Evolutionary conservation across 352 stramenopile species (phyloP).

Genomic region (Halophytophthora polymorphica): DNA sequence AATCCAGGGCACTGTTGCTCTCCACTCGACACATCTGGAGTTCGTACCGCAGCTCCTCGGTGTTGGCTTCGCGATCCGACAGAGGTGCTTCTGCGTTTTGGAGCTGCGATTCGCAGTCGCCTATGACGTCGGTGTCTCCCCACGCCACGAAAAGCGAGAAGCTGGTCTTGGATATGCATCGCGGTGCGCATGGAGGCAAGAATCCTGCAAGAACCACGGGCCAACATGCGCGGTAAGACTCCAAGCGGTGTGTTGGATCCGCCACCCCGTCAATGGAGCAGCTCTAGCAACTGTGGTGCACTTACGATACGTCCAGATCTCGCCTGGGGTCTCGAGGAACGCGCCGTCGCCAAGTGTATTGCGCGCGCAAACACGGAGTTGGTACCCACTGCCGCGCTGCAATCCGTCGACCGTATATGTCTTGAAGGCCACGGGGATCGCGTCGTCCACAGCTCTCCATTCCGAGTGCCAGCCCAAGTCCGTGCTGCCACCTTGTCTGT

Average conservation of each 20-base stretch:
- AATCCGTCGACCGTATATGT: constrained; percentile 6
- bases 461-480: not conserved
- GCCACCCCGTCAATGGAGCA: no score
- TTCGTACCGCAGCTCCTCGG: constrained; percentile 11
- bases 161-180: constrained; percentile 17
- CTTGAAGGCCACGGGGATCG: constrained; percentile 14
- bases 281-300: not conserved
- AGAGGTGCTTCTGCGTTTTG: not conserved
- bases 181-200: constrained; percentile 13
- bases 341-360: constrained; percentile 22
- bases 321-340: constrained; percentile 1
- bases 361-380: constrained; percentile 16
- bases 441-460: constrained; percentile 7
- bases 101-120: not conserved
- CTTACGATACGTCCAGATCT: constrained; percentile 25
- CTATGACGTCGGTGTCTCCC: constrained; percentile 3
- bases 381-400: constrained; percentile 9
- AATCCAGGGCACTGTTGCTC: not conserved
- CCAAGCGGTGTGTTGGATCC: no score
- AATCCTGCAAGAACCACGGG: constrained; percentile 12
- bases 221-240: no score
- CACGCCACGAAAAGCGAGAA: constrained; percentile 22
- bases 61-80: not conserved
- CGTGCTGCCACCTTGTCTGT: no score
- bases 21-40: constrained; percentile 22